Conservation (phyloP, 2,329 filamentous ascomycete genomes). For the Clonostachys rhizophaga region DNA sequence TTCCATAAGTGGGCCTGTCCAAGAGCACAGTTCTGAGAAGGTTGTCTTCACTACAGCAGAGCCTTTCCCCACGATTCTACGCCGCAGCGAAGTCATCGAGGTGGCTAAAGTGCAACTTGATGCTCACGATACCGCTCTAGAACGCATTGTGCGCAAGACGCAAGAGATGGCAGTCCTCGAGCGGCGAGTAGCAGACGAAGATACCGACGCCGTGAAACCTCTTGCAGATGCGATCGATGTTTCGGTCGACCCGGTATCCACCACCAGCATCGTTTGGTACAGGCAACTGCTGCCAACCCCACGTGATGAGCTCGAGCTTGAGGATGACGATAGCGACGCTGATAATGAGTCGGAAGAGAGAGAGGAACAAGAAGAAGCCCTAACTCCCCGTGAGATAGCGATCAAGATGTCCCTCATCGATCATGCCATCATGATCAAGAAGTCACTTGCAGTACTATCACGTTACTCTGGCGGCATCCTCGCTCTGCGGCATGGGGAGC, state of each 20-base stretch:
- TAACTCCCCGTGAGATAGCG: slow-evolving; percentile 65
- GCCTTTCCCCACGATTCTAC: slow-evolving; percentile 84
- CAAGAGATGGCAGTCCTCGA: slow-evolving; percentile 76
- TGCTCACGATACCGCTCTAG: slow-evolving; percentile 82
- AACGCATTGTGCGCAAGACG: slow-evolving; percentile 87
- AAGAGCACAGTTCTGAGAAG: slow-evolving; percentile 79
- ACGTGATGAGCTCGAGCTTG: slow-evolving; percentile 12
- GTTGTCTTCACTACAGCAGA: slow-evolving; percentile 79
- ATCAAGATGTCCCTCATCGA: slow-evolving; percentile 84
- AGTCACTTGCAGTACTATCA: slow-evolving; percentile 67
- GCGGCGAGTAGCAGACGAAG: slow-evolving; percentile 67
- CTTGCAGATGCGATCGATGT: slow-evolving; percentile 73
- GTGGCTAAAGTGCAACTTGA: slow-evolving; percentile 62
- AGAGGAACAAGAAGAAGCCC: slow-evolving; percentile 40
- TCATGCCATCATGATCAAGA: slow-evolving; percentile 82
- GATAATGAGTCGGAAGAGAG: slow-evolving; percentile 33
- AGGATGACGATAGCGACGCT: slow-evolving; percentile 23
- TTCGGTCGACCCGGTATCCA: slow-evolving; percentile 68
- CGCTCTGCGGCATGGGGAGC: slow-evolving; percentile 50
- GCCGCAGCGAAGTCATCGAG: slow-evolving; percentile 78
- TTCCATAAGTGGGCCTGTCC: slow-evolving; percentile 62
- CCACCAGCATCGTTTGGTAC: slow-evolving; percentile 76
- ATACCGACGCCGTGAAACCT: slow-evolving; percentile 62
- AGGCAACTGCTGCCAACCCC: slow-evolving; percentile 63
- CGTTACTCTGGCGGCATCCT: slow-evolving; percentile 58